Evolutionary conservation across 169 alveolate genomes (phyloP).

Genomic region (Plasmodium vinckei): DNA sequence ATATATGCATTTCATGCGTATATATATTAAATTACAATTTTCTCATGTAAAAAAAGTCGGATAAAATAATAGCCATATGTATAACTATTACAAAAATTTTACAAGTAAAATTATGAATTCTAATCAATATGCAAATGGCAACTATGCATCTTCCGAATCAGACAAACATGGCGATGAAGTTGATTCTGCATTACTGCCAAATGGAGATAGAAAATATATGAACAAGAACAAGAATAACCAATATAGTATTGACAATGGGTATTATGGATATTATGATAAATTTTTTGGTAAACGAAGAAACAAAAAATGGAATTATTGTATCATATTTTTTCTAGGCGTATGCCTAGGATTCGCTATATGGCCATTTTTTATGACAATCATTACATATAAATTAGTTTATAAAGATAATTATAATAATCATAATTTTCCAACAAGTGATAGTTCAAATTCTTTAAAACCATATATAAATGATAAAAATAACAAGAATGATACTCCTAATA

Average conservation of each 20-base stretch:
- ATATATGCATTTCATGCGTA: too few species aligned
- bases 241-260: slow-evolving; percentile 13
- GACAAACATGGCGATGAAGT: slow-evolving; percentile 44
- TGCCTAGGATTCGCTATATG: slow-evolving; percentile 77
- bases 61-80: slow-evolving; percentile 8
- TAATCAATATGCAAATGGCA: slow-evolving; percentile 43
- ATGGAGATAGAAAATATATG: slow-evolving; percentile 9
- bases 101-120: slow-evolving; percentile 61
- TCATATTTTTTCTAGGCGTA: slow-evolving; percentile 75
- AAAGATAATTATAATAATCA: slow-evolving; percentile 56
- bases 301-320: slow-evolving; percentile 74
- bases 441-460: slow-evolving; percentile 27
- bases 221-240: slow-evolving; percentile 28
- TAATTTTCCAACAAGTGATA: slow-evolving; percentile 52
- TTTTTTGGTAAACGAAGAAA: slow-evolving; percentile 56
- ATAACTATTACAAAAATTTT: slow-evolving; percentile 17
- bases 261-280: slow-evolving; percentile 28
- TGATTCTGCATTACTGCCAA: slow-evolving; percentile 33
- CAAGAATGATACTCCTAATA: slow-evolving; percentile 24
- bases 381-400: slow-evolving; percentile 68
- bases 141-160: slow-evolving; percentile 62
- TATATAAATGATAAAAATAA: slow-evolving; percentile 72
- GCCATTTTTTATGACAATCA: slow-evolving; percentile 76
- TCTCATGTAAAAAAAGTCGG: background rate
- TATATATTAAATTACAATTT: too few species aligned